These are phyloP conservation scores for Xenoacremonium recifei DNA, from an alignment of 2,329 filamentous ascomycete genomes.

Conservation along the genomic window DNA sequence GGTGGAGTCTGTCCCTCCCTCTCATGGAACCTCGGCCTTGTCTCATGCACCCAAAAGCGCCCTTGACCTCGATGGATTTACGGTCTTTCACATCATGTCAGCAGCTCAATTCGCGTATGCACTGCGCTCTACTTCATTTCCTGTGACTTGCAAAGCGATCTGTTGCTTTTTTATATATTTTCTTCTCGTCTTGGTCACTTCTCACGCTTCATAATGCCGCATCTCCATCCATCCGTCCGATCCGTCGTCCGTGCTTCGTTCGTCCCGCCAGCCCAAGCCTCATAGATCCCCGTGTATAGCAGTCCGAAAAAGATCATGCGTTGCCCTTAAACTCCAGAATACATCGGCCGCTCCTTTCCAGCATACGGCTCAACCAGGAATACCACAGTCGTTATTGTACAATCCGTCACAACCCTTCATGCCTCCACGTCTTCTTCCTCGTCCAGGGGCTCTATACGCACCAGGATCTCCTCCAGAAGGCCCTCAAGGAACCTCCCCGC, in stretches of 20 bases:
- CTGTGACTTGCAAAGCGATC: too few relatives aligned
- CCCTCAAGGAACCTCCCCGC: constrained; percentile 89
- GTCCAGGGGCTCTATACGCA: constrained; percentile 84
- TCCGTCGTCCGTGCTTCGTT: neutral
- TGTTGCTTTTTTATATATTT: too few relatives aligned
- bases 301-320: constrained; percentile 8
- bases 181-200: too few relatives aligned
- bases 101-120: too few relatives aligned
- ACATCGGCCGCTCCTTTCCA: constrained; percentile 3
- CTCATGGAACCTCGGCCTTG: too few relatives aligned
- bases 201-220: neutral
- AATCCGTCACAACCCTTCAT: neutral
- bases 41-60: too few relatives aligned
- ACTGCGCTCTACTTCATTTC: too few relatives aligned
- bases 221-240: constrained; percentile 4
- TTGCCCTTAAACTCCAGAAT: constrained; percentile 11
- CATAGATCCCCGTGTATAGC: constrained; percentile 2
- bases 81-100: too few relatives aligned
- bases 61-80: too few relatives aligned
- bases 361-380: constrained; percentile 5
- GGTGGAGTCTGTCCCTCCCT: too few relatives aligned
- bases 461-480: constrained; percentile 88
- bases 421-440: constrained; percentile 52
- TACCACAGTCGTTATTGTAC: neutral
- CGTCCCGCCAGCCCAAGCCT: constrained; percentile 1